Evolutionary conservation across 768 basidiomycete genomes (phyloP).

Genomic region (Megacollybia marginata): DNA sequence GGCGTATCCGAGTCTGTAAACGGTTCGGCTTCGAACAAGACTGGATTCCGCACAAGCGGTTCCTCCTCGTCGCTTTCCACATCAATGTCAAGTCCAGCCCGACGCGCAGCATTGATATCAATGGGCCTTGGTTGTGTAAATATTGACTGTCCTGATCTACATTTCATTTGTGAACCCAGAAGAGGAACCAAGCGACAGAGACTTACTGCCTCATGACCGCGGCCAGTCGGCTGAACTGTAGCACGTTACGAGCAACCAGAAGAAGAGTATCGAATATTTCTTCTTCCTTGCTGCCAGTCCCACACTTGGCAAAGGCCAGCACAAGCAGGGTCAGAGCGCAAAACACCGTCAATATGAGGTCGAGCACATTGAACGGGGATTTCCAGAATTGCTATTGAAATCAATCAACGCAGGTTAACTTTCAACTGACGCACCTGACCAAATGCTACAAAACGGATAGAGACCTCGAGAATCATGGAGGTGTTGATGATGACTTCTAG

Average conservation of each 20-base stretch:
- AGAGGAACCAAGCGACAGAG: constrained; percentile 5
- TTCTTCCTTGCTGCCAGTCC: constrained; percentile 80
- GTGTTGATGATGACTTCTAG: constrained; percentile 85
- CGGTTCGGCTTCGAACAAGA: constrained; percentile 57
- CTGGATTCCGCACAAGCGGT: constrained; percentile 51
- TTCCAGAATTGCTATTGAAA: constrained; percentile 85
- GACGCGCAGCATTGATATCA: constrained; percentile 65
- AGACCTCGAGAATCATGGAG: constrained; percentile 92
- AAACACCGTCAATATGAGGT: constrained; percentile 82
- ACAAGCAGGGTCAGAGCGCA: constrained; percentile 87
- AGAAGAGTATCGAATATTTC: constrained; percentile 90
- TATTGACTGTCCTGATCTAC: constrained; percentile 82
- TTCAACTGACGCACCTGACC: constrained; percentile 60
- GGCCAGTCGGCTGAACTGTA: constrained; percentile 89
- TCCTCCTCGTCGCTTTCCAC: constrained; percentile 67
- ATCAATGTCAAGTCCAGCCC: constrained; percentile 62
- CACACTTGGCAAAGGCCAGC: constrained; percentile 83
- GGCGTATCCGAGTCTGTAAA: constrained; percentile 51
- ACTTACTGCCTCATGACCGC: constrained; percentile 90
- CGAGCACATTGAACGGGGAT: constrained; percentile 86
- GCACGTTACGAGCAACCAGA: constrained; percentile 84
- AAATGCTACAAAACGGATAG: constrained; percentile 86
- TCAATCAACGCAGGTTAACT: not conserved
- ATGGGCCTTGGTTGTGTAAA: constrained; percentile 84
- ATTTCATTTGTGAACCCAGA: constrained; percentile 5